These are phyloP conservation scores for Odontarrhena argentea DNA, from an alignment of 345 rosid genomes.

Conservation along the genomic window DNA sequence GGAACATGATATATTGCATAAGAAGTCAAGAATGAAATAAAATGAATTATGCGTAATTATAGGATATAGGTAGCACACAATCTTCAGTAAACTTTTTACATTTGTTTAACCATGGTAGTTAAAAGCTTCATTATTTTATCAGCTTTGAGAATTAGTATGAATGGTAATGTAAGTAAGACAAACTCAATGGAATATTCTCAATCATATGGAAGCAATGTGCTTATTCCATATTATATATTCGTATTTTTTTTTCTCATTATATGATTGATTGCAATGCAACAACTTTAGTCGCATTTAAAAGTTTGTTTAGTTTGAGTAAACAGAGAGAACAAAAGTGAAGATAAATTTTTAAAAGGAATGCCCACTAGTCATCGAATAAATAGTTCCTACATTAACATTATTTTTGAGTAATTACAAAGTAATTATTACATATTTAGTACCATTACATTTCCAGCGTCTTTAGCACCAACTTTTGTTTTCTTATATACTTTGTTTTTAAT, in stretches of 20 bases:
- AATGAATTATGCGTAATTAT: neutral
- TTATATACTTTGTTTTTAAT: neutral
- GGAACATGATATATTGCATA: too few species aligned
- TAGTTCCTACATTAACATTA: neutral
- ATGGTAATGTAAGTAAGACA: conserved; percentile 18
- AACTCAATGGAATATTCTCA: conserved; percentile 14
- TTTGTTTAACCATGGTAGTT: conserved; percentile 12
- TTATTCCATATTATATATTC: neutral
- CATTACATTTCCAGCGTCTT: conserved; percentile 17
- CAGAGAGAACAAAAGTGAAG: neutral
- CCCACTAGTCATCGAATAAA: conserved; percentile 7
- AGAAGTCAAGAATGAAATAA: neutral
- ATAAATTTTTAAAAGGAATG: conserved; percentile 11
- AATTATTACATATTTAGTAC: conserved; percentile 23
- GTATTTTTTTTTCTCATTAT: conserved; percentile 11
- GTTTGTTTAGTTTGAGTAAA: neutral
- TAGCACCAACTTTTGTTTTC: conserved; percentile 30
- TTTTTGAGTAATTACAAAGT: conserved; percentile 13
- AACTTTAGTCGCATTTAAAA: conserved; percentile 3
- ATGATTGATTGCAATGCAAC: conserved; percentile 28
- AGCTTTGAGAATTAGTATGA: neutral
- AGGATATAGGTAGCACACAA: neutral
- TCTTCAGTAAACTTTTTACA: neutral
- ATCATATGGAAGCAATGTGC: conserved; percentile 3
- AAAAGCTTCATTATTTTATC: neutral